These are phyloP conservation scores for Solanum paucissectum DNA, from an alignment of 257 asterid species.

Conservation along the genomic window DNA sequence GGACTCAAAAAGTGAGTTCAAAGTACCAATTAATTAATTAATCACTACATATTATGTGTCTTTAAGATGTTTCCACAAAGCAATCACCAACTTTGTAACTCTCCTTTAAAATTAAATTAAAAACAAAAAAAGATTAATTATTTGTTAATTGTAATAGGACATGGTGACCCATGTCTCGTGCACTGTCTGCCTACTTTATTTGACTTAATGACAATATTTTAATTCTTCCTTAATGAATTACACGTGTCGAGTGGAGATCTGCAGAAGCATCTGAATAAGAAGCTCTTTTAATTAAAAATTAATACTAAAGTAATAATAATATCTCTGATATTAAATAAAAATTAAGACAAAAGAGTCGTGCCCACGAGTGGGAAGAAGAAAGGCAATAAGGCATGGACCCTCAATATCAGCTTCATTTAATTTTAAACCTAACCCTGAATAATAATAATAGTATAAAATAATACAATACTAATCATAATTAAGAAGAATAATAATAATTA, in stretches of 20 bases:
- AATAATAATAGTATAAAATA: neutral
- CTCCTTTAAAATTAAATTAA: neutral
- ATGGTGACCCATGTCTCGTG: constrained; percentile 42
- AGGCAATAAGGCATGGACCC: constrained; percentile 32
- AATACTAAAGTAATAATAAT: neutral
- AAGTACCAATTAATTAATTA: constrained; percentile 1
- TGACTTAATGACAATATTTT: neutral
- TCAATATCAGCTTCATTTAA: constrained; percentile 31
- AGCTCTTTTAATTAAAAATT: neutral
- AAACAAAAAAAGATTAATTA: neutral
- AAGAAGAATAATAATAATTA: neutral
- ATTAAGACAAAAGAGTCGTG: constrained; percentile 47
- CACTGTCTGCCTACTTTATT: neutral
- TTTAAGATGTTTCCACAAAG: constrained; percentile 27
- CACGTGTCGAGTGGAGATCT: constrained; percentile 4
- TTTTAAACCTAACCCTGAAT: neutral
- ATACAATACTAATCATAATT: constrained; percentile 9
- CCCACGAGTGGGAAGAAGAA: constrained; percentile 43
- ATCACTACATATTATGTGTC: neutral
- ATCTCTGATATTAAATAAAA: neutral
- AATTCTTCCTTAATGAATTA: neutral
- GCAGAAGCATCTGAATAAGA: neutral
- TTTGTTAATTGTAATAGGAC: neutral
- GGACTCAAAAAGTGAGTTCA: constrained; percentile 6
- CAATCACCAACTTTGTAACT: neutral